Percentiles rank a stretch among this genome's conserved stretches.
phyloP scores from a whole-genome alignment of 2,329 filamentous ascomycete genomes.

The Purpureocillium takamizusanense region DNA sequence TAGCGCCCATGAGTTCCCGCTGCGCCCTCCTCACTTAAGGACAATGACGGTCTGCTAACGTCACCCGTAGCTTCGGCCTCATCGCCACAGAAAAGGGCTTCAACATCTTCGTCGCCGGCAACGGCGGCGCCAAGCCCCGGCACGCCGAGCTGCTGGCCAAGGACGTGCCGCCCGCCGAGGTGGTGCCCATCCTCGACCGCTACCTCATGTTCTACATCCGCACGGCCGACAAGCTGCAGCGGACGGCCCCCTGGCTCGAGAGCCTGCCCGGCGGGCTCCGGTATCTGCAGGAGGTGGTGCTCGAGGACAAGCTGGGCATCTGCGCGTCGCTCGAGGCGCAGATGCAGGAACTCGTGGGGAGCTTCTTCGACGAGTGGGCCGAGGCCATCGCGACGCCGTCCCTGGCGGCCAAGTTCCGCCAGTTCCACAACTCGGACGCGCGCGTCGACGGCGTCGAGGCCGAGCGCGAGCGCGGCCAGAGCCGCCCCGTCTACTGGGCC shows the following conservation, averaged over 20 bases:
- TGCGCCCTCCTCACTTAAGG: too few relatives aligned
- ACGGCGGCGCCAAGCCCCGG: conserved; percentile 76
- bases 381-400: conserved; percentile 65
- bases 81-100: conserved; percentile 90
- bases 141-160: conserved; percentile 80
- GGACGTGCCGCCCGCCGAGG: conserved; percentile 74
- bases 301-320: conserved; percentile 81
- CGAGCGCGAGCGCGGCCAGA: conserved; percentile 63
- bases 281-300: conserved; percentile 73
- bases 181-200: conserved; percentile 76
- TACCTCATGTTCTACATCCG: conserved; percentile 93
- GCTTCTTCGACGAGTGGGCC: conserved; percentile 88
- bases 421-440: conserved; percentile 80
- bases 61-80: conserved; percentile 80
- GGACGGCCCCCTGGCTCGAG: conserved; percentile 84
- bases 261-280: conserved; percentile 72
- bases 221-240: conserved; percentile 81
- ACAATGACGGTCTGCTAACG: too few relatives aligned
- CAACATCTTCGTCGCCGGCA: conserved; percentile 86
- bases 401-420: conserved; percentile 60
- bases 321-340: conserved; percentile 75
- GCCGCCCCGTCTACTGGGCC: conserved; percentile 69
- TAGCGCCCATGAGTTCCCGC: too few relatives aligned
- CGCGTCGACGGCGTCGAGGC: conserved; percentile 59
- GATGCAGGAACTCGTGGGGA: conserved; percentile 76